Evolutionary conservation across 495 filamentous ascomycete species (phyloP).

Genomic region (Immersiella caudata): DNA sequence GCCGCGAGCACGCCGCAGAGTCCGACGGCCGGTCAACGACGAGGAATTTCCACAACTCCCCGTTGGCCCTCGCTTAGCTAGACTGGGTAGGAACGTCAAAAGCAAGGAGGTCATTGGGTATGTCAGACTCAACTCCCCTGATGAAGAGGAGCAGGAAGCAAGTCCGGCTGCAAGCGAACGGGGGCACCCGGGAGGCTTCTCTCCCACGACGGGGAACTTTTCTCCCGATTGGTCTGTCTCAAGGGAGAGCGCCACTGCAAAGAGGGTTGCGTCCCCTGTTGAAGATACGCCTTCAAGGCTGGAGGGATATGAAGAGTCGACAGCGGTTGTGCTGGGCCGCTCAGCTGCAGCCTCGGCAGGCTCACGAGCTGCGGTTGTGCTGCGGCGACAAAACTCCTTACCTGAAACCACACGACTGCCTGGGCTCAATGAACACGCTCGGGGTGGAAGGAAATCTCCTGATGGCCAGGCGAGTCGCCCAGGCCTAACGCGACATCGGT

Average conservation of each 20-base stretch:
- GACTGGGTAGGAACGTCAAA: constrained; percentile 43
- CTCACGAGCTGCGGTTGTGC: neutral
- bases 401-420: neutral
- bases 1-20: neutral
- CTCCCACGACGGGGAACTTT: neutral
- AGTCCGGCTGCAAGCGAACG: neutral
- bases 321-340: neutral
- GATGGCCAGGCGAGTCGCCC: neutral
- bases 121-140: constrained; percentile 32
- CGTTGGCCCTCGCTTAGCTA: constrained; percentile 38
- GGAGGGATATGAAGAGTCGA: neutral
- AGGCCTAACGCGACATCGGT: constrained; percentile 6
- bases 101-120: constrained; percentile 51
- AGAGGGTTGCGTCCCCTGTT: neutral
- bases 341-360: neutral
- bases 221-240: neutral
- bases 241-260: neutral
- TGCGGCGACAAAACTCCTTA: neutral
- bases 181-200: neutral
- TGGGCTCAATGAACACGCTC: neutral
- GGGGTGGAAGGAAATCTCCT: neutral
- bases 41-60: constrained; percentile 28
- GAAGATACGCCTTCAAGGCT: neutral
- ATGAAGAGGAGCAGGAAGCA: neutral
- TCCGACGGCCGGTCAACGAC: neutral